Conservation (phyloP, 169 alveolate species). For the Eimeria maxima region DNA sequence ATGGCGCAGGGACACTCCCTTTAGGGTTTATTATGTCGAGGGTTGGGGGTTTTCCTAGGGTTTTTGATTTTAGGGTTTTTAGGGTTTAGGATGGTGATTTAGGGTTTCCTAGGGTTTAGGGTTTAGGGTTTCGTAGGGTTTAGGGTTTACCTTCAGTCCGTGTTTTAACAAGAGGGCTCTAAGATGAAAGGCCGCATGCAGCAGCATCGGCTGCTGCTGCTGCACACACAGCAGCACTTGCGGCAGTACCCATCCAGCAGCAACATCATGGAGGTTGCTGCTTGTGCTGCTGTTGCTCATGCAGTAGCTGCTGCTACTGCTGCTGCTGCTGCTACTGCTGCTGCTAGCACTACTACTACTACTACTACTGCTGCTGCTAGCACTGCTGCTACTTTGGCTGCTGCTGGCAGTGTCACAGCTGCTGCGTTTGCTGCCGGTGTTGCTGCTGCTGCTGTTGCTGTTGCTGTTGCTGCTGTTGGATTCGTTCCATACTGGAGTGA, state of each 20-base stretch:
- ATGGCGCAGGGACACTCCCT: no score
- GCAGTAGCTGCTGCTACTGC: no score
- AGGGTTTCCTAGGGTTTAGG: not conserved
- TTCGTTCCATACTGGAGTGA: slow-evolving; percentile 9
- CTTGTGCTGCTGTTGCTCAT: no score
- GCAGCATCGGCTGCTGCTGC: not conserved
- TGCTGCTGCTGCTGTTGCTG: not conserved
- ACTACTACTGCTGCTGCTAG: slow-evolving; percentile 5
- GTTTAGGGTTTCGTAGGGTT: not conserved
- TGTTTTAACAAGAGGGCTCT: not conserved
- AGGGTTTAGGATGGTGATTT: not conserved
- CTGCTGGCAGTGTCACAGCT: no score
- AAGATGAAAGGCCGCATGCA: not conserved
- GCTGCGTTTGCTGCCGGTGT: no score
- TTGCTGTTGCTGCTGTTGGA: not conserved
- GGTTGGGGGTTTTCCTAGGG: not conserved
- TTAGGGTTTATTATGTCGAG: not conserved
- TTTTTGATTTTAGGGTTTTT: no score
- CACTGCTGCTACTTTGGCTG: not conserved
- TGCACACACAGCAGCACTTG: no score
- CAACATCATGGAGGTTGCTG: no score
- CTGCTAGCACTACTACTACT: not conserved
- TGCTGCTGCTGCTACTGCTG: not conserved
- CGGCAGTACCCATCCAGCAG: no score
- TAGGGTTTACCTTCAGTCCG: slow-evolving; percentile 9